Conservation (phyloP, 2,329 filamentous ascomycete species). For the Colletotrichum ledebouriae region DNA sequence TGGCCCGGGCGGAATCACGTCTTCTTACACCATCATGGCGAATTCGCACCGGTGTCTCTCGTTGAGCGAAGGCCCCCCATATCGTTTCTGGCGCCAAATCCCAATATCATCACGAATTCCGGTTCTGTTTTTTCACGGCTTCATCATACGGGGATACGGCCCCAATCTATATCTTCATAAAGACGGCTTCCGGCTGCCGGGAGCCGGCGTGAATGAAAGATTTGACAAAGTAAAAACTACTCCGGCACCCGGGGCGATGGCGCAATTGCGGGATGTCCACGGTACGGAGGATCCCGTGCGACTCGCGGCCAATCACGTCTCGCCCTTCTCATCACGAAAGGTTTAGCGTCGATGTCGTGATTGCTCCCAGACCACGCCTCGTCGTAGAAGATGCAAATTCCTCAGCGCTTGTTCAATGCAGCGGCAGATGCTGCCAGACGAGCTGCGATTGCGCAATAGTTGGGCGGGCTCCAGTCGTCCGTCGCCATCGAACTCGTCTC, state of each 20-base stretch:
- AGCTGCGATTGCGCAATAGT: constrained; percentile 55
- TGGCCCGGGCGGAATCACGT: constrained; percentile 38
- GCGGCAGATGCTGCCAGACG: constrained; percentile 26
- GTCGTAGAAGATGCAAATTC: constrained; percentile 36
- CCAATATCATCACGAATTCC: constrained; percentile 7
- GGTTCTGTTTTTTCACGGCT: neutral
- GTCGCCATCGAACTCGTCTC: constrained; percentile 6
- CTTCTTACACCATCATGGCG: constrained; percentile 41
- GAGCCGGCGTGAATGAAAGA: constrained; percentile 25
- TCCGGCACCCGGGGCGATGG: constrained; percentile 41
- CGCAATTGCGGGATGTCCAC: constrained; percentile 43
- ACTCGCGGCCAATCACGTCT: constrained; percentile 53
- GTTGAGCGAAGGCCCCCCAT: neutral
- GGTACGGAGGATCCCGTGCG: constrained; percentile 38
- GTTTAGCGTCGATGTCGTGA: constrained; percentile 67
- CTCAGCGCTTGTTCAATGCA: constrained; percentile 34
- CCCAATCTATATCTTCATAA: constrained; percentile 27
- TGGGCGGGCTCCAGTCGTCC: constrained; percentile 29
- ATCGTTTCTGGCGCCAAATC: neutral
- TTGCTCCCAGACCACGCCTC: constrained; percentile 53
- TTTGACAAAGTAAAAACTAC: constrained; percentile 30
- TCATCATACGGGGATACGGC: constrained; percentile 14
- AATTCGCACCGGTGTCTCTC: constrained; percentile 24
- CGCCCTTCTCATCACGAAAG: constrained; percentile 58
- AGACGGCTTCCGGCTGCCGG: constrained; percentile 38